These are phyloP conservation scores for Verticillium zaregamsianum DNA, from an alignment of 2,329 filamentous ascomycete genomes.

Conservation along the genomic window DNA sequence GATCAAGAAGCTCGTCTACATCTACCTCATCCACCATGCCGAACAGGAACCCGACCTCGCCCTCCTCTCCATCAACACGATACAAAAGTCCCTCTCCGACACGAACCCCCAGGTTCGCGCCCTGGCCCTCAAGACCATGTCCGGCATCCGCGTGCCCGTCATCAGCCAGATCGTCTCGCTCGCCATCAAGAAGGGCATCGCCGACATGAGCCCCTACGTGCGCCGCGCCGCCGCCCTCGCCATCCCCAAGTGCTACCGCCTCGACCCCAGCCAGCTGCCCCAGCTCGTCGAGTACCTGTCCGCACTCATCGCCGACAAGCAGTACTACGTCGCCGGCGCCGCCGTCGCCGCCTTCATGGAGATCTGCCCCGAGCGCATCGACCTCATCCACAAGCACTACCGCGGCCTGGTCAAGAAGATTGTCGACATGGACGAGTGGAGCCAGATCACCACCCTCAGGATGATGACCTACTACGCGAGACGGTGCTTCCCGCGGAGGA, in stretches of 20 bases:
- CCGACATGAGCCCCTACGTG: constrained; percentile 92
- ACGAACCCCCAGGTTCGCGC: constrained; percentile 85
- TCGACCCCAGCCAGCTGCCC: constrained; percentile 81
- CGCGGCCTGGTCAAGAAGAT: constrained; percentile 79
- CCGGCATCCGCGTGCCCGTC: constrained; percentile 91
- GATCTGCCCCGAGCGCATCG: constrained; percentile 80
- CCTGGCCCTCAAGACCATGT: constrained; percentile 94
- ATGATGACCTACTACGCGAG: constrained; percentile 83
- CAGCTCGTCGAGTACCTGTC: constrained; percentile 80
- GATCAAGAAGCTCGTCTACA: constrained; percentile 97
- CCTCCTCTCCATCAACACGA: constrained; percentile 95
- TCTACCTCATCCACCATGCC: constrained; percentile 94
- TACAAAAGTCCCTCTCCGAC: constrained; percentile 95
- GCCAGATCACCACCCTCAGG: constrained; percentile 77
- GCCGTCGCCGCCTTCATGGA: constrained; percentile 87
- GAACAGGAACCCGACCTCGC: constrained; percentile 94
- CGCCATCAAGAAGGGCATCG: constrained; percentile 89
- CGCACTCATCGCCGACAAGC: constrained; percentile 78
- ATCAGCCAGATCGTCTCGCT: constrained; percentile 97
- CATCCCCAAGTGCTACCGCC: constrained; percentile 90
- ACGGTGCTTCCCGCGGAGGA: constrained; percentile 77
- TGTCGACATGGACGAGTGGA: constrained; percentile 99
- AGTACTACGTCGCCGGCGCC: constrained; percentile 94
- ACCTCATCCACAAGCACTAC: constrained; percentile 89
- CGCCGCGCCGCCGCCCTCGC: constrained; percentile 88